Conservation (phyloP, 768 basidiomycete species). For the Boletus rubroflammeus region DNA sequence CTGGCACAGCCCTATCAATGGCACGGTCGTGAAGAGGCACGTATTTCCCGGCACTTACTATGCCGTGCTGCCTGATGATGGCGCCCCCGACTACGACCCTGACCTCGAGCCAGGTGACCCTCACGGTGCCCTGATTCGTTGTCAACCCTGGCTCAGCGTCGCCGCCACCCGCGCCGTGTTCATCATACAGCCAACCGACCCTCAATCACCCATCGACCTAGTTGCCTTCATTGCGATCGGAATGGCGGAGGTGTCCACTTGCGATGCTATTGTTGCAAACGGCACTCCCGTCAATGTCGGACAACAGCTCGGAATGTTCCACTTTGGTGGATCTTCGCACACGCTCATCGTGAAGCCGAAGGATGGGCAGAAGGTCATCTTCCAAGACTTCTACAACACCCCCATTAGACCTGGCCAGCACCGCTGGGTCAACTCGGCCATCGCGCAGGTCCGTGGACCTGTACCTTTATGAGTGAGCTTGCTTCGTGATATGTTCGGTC, state of each 20-base stretch:
- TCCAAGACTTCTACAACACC: slow-evolving; percentile 2
- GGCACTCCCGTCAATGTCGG: neutral
- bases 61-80: slow-evolving; percentile 12
- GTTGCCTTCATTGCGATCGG: slow-evolving; percentile 44
- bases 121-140: slow-evolving; percentile 22
- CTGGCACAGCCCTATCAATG: neutral
- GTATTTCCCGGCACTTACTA: slow-evolving; percentile 7
- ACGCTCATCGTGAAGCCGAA: slow-evolving; percentile 34
- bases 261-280: neutral
- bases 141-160: slow-evolving; percentile 41
- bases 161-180: slow-evolving; percentile 50
- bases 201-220: slow-evolving; percentile 45
- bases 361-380: slow-evolving; percentile 7
- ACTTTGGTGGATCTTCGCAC: slow-evolving; percentile 57
- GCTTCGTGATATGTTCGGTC: neutral
- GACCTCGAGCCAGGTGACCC: slow-evolving; percentile 7
- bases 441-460: neutral
- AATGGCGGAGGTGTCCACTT: neutral
- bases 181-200: slow-evolving; percentile 44
- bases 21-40: neutral
- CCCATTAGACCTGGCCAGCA: neutral
- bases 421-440: slow-evolving; percentile 2
- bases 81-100: neutral
- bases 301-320: slow-evolving; percentile 48
- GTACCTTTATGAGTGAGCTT: neutral